Evolutionary conservation across 768 basidiomycete species (phyloP), one percentile per base, ranked within the genome.

Genomic region (Termitomyces sp.): DNA sequence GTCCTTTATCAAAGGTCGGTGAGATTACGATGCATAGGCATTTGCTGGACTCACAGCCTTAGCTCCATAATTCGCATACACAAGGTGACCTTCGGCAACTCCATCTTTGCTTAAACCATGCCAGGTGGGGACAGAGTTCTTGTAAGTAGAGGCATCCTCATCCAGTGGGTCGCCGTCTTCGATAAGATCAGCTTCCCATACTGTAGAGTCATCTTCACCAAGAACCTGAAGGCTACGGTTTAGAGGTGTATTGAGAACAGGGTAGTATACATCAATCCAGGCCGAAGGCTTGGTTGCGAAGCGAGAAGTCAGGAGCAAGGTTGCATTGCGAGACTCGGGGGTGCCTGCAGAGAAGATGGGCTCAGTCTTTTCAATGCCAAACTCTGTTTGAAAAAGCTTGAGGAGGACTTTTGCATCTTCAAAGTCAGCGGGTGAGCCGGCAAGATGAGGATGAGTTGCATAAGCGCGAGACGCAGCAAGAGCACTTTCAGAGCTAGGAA

Each of bases 231-330:
- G 72, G 59, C 80, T 81, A 52, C 85, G 82, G 55, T 88, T 82
- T 7, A 88, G 75, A 1, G 91, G 85, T 0, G 84, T 88, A 71
- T 96, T 93, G 75, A 96, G 74, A 44, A 94, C 78, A 2, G 95
- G 94, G 71, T 89, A 96, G 71, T 98, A 97, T 39, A 81, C 80
- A 63, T 93, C 91, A 59, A 93, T 85, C 92, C 92, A 94, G 58
- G 87, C 90, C 0, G 75, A 79, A 2, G 89, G 88, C 27, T 69
- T 71, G 33, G 65, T 72, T 41, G 80, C 73, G 5, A 74, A 75
- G 7, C 72, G 66, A 22, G 73, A 72, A 0, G 83, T 81, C 44
- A 84, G 74, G 20, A 71, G 69, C 16, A 89, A 75, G 0, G 90
- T 93, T 5, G 89, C 83, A 47, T 82, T 77, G 54, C 86, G 86